A percentile compares a stretch with the other conserved stretches of the same genome.
Evolutionary conservation across 2,329 filamentous ascomycete species (phyloP).

Genomic region (Aspergillaceae sp.): DNA sequence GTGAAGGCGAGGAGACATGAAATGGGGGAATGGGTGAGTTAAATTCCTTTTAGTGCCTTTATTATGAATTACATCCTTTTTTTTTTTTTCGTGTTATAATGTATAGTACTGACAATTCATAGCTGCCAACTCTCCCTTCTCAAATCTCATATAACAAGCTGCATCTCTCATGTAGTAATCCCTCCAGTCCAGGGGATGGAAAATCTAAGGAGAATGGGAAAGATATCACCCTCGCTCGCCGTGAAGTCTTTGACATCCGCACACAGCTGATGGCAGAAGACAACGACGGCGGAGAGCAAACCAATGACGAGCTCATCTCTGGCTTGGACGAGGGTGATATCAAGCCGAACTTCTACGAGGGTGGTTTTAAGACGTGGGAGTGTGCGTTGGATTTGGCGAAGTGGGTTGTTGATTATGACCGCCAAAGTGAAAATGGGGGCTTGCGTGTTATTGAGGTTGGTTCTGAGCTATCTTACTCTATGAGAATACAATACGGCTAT

Average conservation of each 20-base stretch:
- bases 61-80: not conserved
- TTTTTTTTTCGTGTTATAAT: not conserved
- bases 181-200: too few species aligned
- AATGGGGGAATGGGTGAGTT: slow-evolving; percentile 42
- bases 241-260: slow-evolving; percentile 56
- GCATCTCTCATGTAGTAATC: not conserved
- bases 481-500: too few species aligned
- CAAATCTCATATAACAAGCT: slow-evolving; percentile 52
- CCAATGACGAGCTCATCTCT: slow-evolving; percentile 37
- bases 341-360: slow-evolving; percentile 54
- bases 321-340: slow-evolving; percentile 50
- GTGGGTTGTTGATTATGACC: slow-evolving; percentile 15
- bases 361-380: slow-evolving; percentile 63
- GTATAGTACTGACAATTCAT: not conserved
- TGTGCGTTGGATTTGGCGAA: slow-evolving; percentile 53
- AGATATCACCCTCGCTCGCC: slow-evolving; percentile 40
- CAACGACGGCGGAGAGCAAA: slow-evolving; percentile 25
- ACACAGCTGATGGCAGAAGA: slow-evolving; percentile 56
- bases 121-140: slow-evolving; percentile 50
- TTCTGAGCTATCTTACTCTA: not conserved
- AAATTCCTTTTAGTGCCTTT: not conserved
- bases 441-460: slow-evolving; percentile 37
- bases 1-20: slow-evolving; percentile 35
- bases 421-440: slow-evolving; percentile 7
- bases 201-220: not conserved